Percentiles rank a stretch among this genome's conserved stretches.
These are phyloP conservation scores for Aspergillus fischeri DNA, from an alignment of 2,329 filamentous ascomycete genomes.

Conservation along the genomic window DNA sequence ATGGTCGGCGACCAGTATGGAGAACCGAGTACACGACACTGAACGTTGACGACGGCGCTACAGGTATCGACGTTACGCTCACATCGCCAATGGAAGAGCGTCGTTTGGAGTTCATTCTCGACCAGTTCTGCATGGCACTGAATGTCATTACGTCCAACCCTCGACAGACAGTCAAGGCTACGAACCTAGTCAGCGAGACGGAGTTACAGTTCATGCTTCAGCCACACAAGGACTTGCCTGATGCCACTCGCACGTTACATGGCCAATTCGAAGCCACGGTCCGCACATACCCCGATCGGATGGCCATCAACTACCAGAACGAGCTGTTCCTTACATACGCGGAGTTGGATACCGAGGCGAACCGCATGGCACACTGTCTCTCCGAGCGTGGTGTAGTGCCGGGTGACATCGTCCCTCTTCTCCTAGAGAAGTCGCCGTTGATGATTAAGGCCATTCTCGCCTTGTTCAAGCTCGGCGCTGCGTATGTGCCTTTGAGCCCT, in stretches of 20 bases:
- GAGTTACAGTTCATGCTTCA: background rate
- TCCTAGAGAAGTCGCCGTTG: slow-evolving; percentile 3
- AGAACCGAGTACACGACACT: slow-evolving; percentile 1
- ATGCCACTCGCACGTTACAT: background rate
- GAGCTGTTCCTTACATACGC: background rate
- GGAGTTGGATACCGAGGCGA: background rate
- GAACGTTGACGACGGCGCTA: background rate
- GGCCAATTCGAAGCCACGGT: background rate
- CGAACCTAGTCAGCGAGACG: background rate
- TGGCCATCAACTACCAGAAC: background rate
- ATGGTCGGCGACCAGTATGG: background rate
- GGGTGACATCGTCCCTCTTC: slow-evolving; percentile 1
- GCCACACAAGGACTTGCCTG: background rate
- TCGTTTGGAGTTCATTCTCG: background rate
- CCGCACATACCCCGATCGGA: background rate
- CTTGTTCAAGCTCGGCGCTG: background rate
- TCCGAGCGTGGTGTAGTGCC: background rate
- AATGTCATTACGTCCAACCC: background rate
- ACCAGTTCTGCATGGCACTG: background rate
- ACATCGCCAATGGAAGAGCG: background rate
- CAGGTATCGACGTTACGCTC: background rate
- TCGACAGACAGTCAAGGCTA: background rate
- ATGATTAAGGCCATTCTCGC: slow-evolving; percentile 2
- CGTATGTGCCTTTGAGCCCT: slow-evolving; percentile 1
- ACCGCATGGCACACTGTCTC: background rate